Evolutionary conservation across 441 rosid species (phyloP).

Genomic region (Gossypium gossypioides): DNA sequence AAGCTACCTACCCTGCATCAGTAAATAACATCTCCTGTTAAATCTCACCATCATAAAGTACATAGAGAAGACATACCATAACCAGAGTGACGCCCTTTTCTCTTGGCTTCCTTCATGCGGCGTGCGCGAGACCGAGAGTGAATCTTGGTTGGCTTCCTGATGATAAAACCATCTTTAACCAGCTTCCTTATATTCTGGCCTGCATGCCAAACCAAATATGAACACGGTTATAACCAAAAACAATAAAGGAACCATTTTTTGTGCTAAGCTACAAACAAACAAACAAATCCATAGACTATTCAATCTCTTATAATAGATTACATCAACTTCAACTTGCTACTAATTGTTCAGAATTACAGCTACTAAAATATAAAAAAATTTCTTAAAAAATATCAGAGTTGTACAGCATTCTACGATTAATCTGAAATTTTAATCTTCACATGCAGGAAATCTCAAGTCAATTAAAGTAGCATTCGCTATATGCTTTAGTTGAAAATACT

Average conservation of each 20-base stretch:
- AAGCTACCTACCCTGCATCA: not conserved
- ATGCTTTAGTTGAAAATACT: not conserved
- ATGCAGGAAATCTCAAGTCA: not conserved
- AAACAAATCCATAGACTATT: not conserved
- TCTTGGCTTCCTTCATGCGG: slow-evolving; percentile 32
- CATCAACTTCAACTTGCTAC: not conserved
- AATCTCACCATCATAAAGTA: not conserved
- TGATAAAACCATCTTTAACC: slow-evolving; percentile 42
- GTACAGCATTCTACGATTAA: not conserved
- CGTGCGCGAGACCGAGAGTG: slow-evolving; percentile 38
- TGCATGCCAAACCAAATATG: slow-evolving; percentile 9
- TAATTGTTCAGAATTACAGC: not conserved
- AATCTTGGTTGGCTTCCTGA: slow-evolving; percentile 43
- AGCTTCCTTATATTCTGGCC: slow-evolving; percentile 60
- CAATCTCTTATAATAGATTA: not conserved
- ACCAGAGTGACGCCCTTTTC: slow-evolving; percentile 44
- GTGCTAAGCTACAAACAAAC: not conserved
- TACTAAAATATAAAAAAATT: not conserved
- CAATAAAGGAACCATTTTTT: not conserved
- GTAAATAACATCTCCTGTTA: not conserved
- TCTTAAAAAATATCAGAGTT: not conserved
- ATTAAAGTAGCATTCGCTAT: not conserved
- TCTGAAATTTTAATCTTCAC: not conserved
- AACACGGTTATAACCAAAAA: not conserved
- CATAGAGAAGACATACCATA: slow-evolving; percentile 23